Evolutionary conservation across 2,329 filamentous ascomycete genomes (phyloP).

Genomic region (Arachnopeziza araneosa): DNA sequence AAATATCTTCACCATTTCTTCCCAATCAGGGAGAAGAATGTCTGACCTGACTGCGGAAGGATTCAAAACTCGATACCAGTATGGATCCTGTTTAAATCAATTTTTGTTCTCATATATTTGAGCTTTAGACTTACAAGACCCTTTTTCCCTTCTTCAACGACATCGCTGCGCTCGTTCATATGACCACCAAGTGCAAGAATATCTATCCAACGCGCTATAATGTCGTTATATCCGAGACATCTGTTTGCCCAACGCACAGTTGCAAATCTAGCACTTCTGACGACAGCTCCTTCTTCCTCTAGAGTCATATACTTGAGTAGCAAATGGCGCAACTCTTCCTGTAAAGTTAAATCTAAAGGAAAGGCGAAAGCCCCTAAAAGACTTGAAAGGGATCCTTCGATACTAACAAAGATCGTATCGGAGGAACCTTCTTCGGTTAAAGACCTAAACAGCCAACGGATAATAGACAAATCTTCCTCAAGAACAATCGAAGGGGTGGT

Average conservation of each 20-base stretch:
- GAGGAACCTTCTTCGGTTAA: slow-evolving; percentile 72
- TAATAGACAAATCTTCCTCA: slow-evolving; percentile 45
- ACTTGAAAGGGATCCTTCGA: slow-evolving; percentile 82
- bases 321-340: slow-evolving; percentile 38
- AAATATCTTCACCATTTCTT: slow-evolving; percentile 43
- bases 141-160: slow-evolving; percentile 83
- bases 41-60: slow-evolving; percentile 39
- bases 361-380: slow-evolving; percentile 54
- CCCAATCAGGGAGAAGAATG: slow-evolving; percentile 45
- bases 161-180: slow-evolving; percentile 67
- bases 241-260: slow-evolving; percentile 86
- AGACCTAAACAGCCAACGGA: slow-evolving; percentile 77
- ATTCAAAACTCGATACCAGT: slow-evolving; percentile 63
- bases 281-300: slow-evolving; percentile 42
- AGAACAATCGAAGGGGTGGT: slow-evolving; percentile 55
- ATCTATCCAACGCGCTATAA: slow-evolving; percentile 80
- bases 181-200: slow-evolving; percentile 70
- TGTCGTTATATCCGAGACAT: slow-evolving; percentile 74
- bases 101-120: not conserved
- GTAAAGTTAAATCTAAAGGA: slow-evolving; percentile 33
- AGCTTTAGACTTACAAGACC: slow-evolving; percentile 61
- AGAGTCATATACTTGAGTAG: slow-evolving; percentile 64
- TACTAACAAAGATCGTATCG: slow-evolving; percentile 72
- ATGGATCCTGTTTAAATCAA: slow-evolving; percentile 41
- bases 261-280: slow-evolving; percentile 74